These are phyloP conservation scores for Trypanosoma congolense DNA, from an alignment of 208 protist species.

Conservation along the genomic window DNA sequence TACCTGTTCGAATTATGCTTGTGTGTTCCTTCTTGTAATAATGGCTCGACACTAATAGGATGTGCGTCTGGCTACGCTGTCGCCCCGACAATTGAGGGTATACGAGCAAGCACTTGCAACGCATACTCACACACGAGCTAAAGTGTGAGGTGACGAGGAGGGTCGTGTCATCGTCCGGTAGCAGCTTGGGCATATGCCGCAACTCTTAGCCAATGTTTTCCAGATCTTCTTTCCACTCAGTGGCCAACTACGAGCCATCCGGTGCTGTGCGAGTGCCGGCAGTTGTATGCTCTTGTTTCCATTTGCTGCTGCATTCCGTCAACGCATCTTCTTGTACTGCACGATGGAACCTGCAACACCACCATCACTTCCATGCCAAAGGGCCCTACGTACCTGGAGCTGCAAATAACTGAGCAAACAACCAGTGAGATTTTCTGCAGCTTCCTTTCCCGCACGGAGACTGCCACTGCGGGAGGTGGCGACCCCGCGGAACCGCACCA, in stretches of 20 bases:
- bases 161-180: conserved; percentile 1
- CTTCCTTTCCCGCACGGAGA: conserved; percentile 59
- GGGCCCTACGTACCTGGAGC: conserved; percentile 76
- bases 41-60: too few species aligned
- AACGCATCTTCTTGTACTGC: conserved; percentile 75
- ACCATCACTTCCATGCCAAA: conserved; percentile 77
- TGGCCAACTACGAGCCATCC: conserved; percentile 76
- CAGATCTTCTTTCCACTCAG: conserved; percentile 66
- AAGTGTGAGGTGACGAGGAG: too few species aligned
- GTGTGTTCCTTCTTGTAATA: too few species aligned
- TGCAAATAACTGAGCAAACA: conserved; percentile 56
- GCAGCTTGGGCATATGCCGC: background rate
- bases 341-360: conserved; percentile 48
- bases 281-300: conserved; percentile 81
- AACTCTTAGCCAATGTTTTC: conserved; percentile 69
- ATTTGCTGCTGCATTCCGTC: conserved; percentile 79
- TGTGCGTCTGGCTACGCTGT: too few species aligned
- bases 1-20: too few species aligned
- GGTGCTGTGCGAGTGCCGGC: conserved; percentile 72
- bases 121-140: too few species aligned
- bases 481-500: conserved; percentile 20
- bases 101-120: too few species aligned
- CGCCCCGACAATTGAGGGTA: too few species aligned
- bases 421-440: conserved; percentile 50
- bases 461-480: conserved; percentile 1